Conservation (phyloP, 1,139 yeast genomes). For the Spathaspora sp. region DNA sequence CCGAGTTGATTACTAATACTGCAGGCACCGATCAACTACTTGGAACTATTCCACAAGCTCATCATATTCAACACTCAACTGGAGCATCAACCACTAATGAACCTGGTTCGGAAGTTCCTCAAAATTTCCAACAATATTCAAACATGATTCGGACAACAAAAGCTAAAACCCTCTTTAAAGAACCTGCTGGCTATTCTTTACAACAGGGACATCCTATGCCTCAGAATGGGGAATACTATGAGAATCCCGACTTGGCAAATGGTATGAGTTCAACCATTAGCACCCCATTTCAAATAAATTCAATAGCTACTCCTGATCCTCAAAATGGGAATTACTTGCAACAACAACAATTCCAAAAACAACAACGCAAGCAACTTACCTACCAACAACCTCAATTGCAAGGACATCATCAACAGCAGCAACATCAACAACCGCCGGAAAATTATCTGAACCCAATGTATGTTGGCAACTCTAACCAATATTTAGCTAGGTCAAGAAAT, state of each 20-base stretch:
- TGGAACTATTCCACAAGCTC: slow-evolving; percentile 7
- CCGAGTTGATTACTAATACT: slow-evolving; percentile 14
- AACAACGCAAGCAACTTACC: slow-evolving; percentile 4
- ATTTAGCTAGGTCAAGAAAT: not conserved
- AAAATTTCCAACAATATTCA: slow-evolving; percentile 7
- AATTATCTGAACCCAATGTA: slow-evolving; percentile 2
- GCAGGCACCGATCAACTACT: slow-evolving; percentile 9
- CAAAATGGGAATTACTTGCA: slow-evolving; percentile 5
- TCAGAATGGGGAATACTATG: slow-evolving; percentile 12
- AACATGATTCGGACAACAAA: slow-evolving; percentile 6
- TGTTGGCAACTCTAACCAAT: not conserved
- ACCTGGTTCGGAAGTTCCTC: slow-evolving; percentile 4
- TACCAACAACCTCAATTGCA: slow-evolving; percentile 8
- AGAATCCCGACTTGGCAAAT: slow-evolving; percentile 9
- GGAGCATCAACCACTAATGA: slow-evolving; percentile 5
- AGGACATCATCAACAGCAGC: too few species aligned
- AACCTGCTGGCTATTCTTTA: slow-evolving; percentile 13
- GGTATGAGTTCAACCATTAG: slow-evolving; percentile 6
- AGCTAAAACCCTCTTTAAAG: slow-evolving; percentile 15
- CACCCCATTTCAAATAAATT: slow-evolving; percentile 11
- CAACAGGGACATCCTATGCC: slow-evolving; percentile 14
- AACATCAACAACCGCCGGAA: slow-evolving; percentile 3
- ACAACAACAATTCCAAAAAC: slow-evolving; percentile 8
- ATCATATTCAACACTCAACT: slow-evolving; percentile 6
- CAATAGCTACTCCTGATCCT: slow-evolving; percentile 10